These are phyloP conservation scores for Acorus calamus DNA, from an alignment of 106 monocot species.

Conservation along the genomic window DNA sequence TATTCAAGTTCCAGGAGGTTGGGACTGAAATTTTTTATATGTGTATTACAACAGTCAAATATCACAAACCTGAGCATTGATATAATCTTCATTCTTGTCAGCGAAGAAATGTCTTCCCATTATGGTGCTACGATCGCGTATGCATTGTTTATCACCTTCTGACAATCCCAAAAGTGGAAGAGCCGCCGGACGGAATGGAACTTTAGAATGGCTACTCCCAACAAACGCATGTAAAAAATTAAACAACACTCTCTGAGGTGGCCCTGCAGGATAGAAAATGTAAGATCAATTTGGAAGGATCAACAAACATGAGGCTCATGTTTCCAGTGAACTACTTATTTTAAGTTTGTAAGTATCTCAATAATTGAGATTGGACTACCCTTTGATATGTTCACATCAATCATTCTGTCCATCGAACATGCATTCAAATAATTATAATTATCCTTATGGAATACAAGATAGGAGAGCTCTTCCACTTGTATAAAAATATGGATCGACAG, in stretches of 20 bases:
- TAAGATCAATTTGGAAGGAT: no score
- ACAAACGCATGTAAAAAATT: conserved; percentile 83
- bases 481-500: no score
- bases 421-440: no score
- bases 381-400: no score
- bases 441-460: no score
- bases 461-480: no score
- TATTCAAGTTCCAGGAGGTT: no score
- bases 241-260: conserved; percentile 84
- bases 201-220: conserved; percentile 59
- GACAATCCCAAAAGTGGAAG: conserved; percentile 87
- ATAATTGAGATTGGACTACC: no score
- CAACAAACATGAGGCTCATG: no score
- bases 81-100: conserved; percentile 91
- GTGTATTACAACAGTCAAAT: neutral
- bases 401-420: no score
- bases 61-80: conserved; percentile 64
- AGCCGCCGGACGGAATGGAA: conserved; percentile 69
- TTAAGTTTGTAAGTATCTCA: no score
- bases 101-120: conserved; percentile 96
- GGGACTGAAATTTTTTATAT: neutral
- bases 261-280: conserved; percentile 36
- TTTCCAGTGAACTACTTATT: no score
- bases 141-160: conserved; percentile 90
- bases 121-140: conserved; percentile 93